Percentiles rank a stretch among this genome's conserved stretches.
phyloP scores from a whole-genome alignment of 2,329 filamentous ascomycete genomes.

The Fusarium musae region DNA sequence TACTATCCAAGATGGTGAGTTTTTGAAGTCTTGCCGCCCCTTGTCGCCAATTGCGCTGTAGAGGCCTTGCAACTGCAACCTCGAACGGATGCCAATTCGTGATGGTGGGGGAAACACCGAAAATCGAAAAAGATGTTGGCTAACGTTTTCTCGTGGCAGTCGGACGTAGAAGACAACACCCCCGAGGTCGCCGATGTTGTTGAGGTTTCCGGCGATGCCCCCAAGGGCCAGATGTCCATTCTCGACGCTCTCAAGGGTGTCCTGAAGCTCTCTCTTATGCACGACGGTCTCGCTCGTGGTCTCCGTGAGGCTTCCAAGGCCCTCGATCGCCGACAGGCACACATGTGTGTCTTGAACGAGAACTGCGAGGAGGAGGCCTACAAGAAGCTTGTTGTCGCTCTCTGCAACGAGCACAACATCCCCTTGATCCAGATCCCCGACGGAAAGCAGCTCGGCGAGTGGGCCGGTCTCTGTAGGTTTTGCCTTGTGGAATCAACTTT shows the following conservation, averaged over 20 bases:
- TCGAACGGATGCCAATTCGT: conserved; percentile 13
- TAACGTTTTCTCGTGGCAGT: conserved; percentile 64
- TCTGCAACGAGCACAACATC: conserved; percentile 99
- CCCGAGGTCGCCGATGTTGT: conserved; percentile 89
- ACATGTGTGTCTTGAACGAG: conserved; percentile 99
- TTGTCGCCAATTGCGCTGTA: conserved; percentile 33
- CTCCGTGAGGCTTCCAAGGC: conserved; percentile 99
- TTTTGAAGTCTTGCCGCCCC: conserved; percentile 8
- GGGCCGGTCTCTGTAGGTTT: conserved; percentile 97
- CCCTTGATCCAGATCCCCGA: conserved; percentile 99
- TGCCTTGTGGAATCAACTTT: neutral
- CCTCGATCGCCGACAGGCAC: conserved; percentile 96
- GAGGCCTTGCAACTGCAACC: neutral
- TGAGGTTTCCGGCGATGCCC: conserved; percentile 93
- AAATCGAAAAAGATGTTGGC: conserved; percentile 15
- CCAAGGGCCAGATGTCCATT: conserved; percentile 95
- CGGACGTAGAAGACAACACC: conserved; percentile 99
- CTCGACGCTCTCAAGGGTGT: conserved; percentile 99
- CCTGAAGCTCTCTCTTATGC: conserved; percentile 97
- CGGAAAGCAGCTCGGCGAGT: conserved; percentile 99
- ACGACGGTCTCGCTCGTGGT: conserved; percentile 98
- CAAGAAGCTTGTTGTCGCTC: conserved; percentile 99
- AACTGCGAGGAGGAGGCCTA: conserved; percentile 99
- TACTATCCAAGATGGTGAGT: conserved; percentile 70
- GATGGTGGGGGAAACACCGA: conserved; percentile 15